A percentile compares a stretch with the other conserved stretches of the same genome.
These are phyloP conservation scores for Trichoderma erinaceum DNA, from an alignment of 495 filamentous ascomycete species.

Conservation along the genomic window DNA sequence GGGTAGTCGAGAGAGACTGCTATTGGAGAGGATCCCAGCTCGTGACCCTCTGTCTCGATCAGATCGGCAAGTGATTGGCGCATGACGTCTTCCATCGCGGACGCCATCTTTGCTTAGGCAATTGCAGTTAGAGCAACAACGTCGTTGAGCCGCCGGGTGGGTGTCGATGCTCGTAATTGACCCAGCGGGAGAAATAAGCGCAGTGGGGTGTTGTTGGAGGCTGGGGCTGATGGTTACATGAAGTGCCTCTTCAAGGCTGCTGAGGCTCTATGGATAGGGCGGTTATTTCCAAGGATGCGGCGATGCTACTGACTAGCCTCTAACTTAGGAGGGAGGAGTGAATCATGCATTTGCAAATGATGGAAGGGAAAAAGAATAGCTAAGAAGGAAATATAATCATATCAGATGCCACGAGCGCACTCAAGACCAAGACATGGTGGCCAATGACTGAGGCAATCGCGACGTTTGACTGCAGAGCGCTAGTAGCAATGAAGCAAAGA, in stretches of 20 bases:
- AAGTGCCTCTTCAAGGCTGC: too few species aligned
- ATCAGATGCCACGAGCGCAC: too few species aligned
- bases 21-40: background rate
- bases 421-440: too few species aligned
- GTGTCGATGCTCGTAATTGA: background rate
- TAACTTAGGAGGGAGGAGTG: too few species aligned
- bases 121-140: background rate
- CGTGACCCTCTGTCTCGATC: background rate
- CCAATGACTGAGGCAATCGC: background rate
- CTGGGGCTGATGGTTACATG: background rate
- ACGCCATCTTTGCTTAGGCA: background rate
- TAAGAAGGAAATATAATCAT: too few species aligned
- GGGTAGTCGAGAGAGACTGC: background rate
- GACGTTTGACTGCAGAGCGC: background rate
- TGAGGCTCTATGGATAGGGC: too few species aligned
- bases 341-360: too few species aligned
- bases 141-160: background rate
- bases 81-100: constrained; percentile 13
- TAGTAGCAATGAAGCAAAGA: background rate
- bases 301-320: too few species aligned
- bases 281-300: too few species aligned
- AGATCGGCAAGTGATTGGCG: constrained; percentile 8
- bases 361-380: too few species aligned
- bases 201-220: background rate
- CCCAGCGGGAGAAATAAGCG: background rate